These are phyloP conservation scores for Huiozyma naganishii DNA, from an alignment of 805 yeast genomes.

Conservation along the genomic window DNA sequence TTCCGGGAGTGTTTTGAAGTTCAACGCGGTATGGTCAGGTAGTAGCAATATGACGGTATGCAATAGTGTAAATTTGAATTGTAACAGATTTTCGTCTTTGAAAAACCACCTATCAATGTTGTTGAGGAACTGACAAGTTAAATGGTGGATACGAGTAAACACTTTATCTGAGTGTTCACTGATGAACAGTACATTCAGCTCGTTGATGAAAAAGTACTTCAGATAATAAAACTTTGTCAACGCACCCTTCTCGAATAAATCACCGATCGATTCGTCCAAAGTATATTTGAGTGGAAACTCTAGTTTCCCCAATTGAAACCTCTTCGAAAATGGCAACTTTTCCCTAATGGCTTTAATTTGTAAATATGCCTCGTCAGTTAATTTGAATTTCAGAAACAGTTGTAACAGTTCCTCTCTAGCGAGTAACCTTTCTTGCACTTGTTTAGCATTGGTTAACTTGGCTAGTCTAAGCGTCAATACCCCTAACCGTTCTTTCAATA, in stretches of 20 bases:
- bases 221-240: slow-evolving; percentile 13
- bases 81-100: slow-evolving; percentile 8
- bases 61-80: slow-evolving; percentile 16
- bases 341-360: slow-evolving; percentile 11
- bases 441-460: slow-evolving; percentile 1
- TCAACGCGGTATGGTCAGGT: slow-evolving; percentile 2
- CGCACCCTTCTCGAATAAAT: slow-evolving; percentile 8
- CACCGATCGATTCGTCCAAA: slow-evolving; percentile 5
- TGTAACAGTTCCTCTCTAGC: slow-evolving; percentile 19
- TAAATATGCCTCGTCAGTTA: slow-evolving; percentile 18
- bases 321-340: slow-evolving; percentile 5
- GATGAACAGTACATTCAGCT: slow-evolving; percentile 12
- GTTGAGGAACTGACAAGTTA: slow-evolving; percentile 9
- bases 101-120: slow-evolving; percentile 7
- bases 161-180: slow-evolving; percentile 4
- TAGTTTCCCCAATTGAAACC: slow-evolving; percentile 11
- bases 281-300: slow-evolving; percentile 13
- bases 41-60: slow-evolving; percentile 8
- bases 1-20: slow-evolving; percentile 10
- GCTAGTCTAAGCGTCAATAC: slow-evolving; percentile 7
- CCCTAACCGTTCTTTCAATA: slow-evolving; percentile 19
- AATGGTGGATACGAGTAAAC: background rate
- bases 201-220: slow-evolving; percentile 16
- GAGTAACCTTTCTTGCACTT: slow-evolving; percentile 6
- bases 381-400: slow-evolving; percentile 18